Evolutionary conservation across 2,329 filamentous ascomycete species (phyloP), one percentile per base, ranked within the genome.

Genomic region (Ambrosiella xylebori): DNA sequence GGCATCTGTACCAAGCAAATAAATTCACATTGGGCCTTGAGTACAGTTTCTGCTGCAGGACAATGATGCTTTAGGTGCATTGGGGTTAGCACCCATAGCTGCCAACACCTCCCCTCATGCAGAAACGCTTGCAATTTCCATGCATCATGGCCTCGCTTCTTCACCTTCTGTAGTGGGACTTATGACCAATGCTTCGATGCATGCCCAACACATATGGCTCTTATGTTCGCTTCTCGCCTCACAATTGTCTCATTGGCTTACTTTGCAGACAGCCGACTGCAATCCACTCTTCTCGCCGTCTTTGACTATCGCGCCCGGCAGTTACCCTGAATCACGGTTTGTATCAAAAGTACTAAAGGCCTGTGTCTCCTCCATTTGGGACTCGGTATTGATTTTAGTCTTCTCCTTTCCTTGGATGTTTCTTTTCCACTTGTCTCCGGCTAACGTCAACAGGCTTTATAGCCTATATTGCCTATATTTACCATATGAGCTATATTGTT

Each of bases 191-290:
- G n/a, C 38, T 57, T 39, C 27, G 36, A 59, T 59, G 58, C 58
- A 59, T 59, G 54, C 54, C 58, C 58, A 59, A 56, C 58, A 56
- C 58, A 59, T 54, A 27, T 36, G 45, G 27, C 35, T 36, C 17
- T 19, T 8, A 51, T 19, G 47, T 35, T 8, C 44, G 47, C 47
- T 19, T 13, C 38, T 44, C 38, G 53, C 53, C 53, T 39, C 15
- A 40, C n/a, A 15, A 35, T 55, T n/a, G 8, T 44, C 17, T 17
- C n/a, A 55, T 55, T 44, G 47, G 47, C 17, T 19, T 36, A 19
- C 47, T 19, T 35, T 27, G 47, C 17, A 36, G 8, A 8, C 19
- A 19, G 1, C 5, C 8, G 47, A 36, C 17, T 7, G 9, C 19
- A 11, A 9, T 36, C 17, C 19, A 7, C 11, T 11, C 7, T 36